Base-by-base conservation (phyloP, 352 stramenopile species). In the Globisporangium viniferum region DNA sequence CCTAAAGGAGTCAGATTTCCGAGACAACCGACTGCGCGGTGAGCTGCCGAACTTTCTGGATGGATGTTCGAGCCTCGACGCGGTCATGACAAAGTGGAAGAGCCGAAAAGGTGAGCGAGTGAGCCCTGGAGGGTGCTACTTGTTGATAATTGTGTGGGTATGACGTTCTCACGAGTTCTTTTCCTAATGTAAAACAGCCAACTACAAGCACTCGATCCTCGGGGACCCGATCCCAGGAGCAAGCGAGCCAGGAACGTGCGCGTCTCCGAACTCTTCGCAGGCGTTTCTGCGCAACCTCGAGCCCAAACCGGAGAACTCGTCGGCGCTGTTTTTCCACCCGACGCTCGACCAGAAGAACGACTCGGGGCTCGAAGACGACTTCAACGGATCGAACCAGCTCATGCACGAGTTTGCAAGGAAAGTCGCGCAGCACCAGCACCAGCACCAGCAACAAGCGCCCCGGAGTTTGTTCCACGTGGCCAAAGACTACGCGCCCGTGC, bases 71-170 rank as follows among this genome's bases (percentile, higher is more conserved):
- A 93, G 84, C 55, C 70, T 93, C 8, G 83, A 91, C 44, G 83
- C 83, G 22, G 86, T 93, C 22, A 84, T 93, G 81, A 89, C 73
- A 64, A 93, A 93, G 78, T 93, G 86, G 86, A 93, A 92, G 72
- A 87, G 85, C 62, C 83, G 86, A 36, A 92, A 92, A 75, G 74
- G 74, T 81, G 36, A 24, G 36, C 29, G 15, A 9, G 2, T 0
- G 7, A 15, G 9, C 27, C 20, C 35, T 31, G 6, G 24, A 41
- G 39, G 51, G 20, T 14, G 33, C 10, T 35, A 14, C 1, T 9
- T 9, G 10, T 39, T 39, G 33, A 24, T 24, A 24, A 24, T 24
- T 24, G 24, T 24, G 24, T 24, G 24, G 24, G 24, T 24, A 24
- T 24, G 24, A 24, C 24, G 24, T 24, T 24, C 24, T 24, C 24